These are phyloP conservation scores for Fusarium albosuccineum DNA, from an alignment of 2,329 filamentous ascomycete genomes.

Conservation along the genomic window DNA sequence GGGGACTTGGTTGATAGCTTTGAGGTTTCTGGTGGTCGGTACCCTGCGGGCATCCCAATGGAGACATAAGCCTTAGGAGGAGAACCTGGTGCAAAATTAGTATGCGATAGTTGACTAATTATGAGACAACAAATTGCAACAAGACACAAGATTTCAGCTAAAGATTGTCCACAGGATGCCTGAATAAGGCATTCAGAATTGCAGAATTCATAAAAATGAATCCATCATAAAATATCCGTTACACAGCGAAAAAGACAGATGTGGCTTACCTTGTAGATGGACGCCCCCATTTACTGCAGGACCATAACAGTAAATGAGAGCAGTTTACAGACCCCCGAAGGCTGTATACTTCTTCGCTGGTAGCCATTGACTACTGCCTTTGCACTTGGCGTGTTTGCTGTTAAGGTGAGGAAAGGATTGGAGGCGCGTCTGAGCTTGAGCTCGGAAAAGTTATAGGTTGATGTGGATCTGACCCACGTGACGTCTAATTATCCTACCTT, in stretches of 20 bases:
- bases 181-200: constrained; percentile 57
- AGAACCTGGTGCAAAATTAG: constrained; percentile 26
- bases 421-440: background rate
- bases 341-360: background rate
- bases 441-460: constrained; percentile 22
- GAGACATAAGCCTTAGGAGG: constrained; percentile 52
- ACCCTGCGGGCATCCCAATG: constrained; percentile 53
- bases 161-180: constrained; percentile 51
- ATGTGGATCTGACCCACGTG: constrained; percentile 33
- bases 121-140: constrained; percentile 8
- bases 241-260: constrained; percentile 4
- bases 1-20: constrained; percentile 63
- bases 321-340: no score
- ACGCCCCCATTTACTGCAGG: constrained; percentile 5
- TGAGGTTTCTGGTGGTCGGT: constrained; percentile 62
- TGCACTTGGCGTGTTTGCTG: no score
- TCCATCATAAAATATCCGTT: constrained; percentile 49
- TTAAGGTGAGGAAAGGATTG: no score
- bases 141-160: constrained; percentile 37
- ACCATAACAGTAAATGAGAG: no score
- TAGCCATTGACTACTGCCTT: background rate
- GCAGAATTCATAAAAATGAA: constrained; percentile 63
- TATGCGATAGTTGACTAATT: constrained; percentile 13
- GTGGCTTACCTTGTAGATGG: constrained; percentile 30
- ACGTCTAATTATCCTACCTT: background rate